Evolutionary conservation across 192 early-diverging fungal genomes (phyloP).

Genomic region (Endogone sp.): DNA sequence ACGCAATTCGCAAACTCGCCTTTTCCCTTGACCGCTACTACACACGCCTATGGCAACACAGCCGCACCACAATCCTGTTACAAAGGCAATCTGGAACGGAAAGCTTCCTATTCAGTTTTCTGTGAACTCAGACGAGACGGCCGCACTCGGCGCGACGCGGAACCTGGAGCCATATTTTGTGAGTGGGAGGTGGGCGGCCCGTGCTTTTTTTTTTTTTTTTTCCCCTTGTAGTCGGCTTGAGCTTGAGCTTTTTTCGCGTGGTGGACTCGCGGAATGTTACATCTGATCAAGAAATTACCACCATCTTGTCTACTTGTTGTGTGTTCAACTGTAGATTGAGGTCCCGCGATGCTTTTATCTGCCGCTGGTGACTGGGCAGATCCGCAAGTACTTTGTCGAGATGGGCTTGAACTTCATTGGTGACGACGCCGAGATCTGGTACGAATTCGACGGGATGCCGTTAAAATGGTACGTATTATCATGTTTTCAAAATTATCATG

Average conservation of each 20-base stretch:
- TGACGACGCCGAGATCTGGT: conserved; percentile 64
- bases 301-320: not conserved
- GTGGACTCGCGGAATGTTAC: too few species aligned
- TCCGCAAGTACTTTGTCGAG: conserved; percentile 44
- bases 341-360: conserved; percentile 57
- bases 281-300: not conserved
- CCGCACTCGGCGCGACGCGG: conserved; percentile 9
- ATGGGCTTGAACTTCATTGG: conserved; percentile 38
- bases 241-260: too few species aligned
- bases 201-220: too few species aligned
- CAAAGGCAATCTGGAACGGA: conserved; percentile 25
- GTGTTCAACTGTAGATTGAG: conserved; percentile 33
- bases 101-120: conserved; percentile 22
- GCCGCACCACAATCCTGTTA: conserved; percentile 8
- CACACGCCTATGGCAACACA: not conserved
- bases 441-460: conserved; percentile 62
- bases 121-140: conserved; percentile 16
- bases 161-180: conserved; percentile 31
- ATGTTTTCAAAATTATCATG: not conserved
- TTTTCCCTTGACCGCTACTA: not conserved
- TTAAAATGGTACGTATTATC: conserved; percentile 62
- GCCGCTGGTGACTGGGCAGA: conserved; percentile 46
- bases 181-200: conserved; percentile 12
- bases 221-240: too few species aligned
- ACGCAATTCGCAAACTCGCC: not conserved